Conservation (phyloP, 495 filamentous ascomycete species). For the Halenospora varia region DNA sequence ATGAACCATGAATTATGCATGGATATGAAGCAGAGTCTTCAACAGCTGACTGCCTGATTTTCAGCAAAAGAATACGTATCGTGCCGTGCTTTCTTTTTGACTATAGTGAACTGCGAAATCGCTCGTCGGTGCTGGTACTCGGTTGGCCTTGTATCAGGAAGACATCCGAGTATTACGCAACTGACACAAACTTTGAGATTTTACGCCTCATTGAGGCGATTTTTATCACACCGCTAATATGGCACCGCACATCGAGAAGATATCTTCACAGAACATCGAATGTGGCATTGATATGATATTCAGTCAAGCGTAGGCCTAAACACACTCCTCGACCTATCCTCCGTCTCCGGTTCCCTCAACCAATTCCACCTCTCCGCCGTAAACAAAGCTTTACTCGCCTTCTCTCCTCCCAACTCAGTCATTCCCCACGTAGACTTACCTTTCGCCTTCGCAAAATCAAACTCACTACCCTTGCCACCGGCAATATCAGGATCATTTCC, state of each 20-base stretch:
- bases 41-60: background rate
- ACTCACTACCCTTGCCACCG: conserved; percentile 16
- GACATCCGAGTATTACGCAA: no score
- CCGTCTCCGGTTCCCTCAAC: conserved; percentile 37
- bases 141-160: no score
- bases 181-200: no score
- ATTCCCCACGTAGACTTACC: conserved; percentile 18
- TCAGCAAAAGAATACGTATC: no score
- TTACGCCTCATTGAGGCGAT: no score
- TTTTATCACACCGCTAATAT: no score
- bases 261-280: no score
- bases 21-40: background rate
- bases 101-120: no score
- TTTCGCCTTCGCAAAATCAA: conserved; percentile 38
- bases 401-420: conserved; percentile 20
- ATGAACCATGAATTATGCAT: background rate
- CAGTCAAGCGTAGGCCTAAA: background rate
- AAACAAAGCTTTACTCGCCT: conserved; percentile 47
- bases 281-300: background rate
- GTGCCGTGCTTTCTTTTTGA: no score
- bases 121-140: no score
- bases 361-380: conserved; percentile 57
- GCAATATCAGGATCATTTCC: conserved; percentile 12
- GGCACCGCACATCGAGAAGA: no score
- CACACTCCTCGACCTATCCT: background rate